Evolutionary conservation across 2,329 filamentous ascomycete genomes (phyloP), one percentile per base, ranked within the genome.

Genomic region (Botrytis elliptica): DNA sequence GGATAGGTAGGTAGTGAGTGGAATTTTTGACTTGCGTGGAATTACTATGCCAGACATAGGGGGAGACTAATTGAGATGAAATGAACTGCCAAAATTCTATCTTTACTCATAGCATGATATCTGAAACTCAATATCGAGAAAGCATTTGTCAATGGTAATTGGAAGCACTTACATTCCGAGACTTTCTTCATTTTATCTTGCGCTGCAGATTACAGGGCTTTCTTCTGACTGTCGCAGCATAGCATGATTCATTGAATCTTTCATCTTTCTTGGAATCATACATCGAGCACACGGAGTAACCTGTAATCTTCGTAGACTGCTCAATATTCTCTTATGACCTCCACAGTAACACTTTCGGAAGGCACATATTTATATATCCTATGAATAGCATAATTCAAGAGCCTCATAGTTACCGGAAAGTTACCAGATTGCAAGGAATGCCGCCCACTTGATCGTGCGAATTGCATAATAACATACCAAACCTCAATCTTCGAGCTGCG

Each of bases 231-330:
- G 18, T 14, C 25, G 6, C 2, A 8, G 14, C 12, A 52, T 22
- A n/a, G 14, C 25, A 22, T 10, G 16, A 42, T 68, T n/a, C 1
- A 20, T n/a, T 10, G 0, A n/a, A n/a, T n/a, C 14, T 12, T 55
- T 40, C 33, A 40, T 55, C 8, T 16, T 20, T 20, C 7, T 20
- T 40, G 7, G 5, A n/a, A 49, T 22, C 8, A 10, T 25, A 22
- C 36, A 10, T n/a, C 29, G 33, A 8, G 33, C 18, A 67, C 25
- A 25, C 8, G 14, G 16, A 29, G 33, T 38, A 3, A 8, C 33
- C 0, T n/a, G 5, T 20, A 8, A 18, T n/a, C 7, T 38, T 25
- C 3, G 4, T 29, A n/a, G 38, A 25, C 1, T n/a, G n/a, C 3
- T 14, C 6, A n/a, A 7, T n/a, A n/a, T 63, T 1, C 44, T 38